Evolutionary conservation across 805 yeast species (phyloP).

Genomic region (Torulaspora gathmanii): DNA sequence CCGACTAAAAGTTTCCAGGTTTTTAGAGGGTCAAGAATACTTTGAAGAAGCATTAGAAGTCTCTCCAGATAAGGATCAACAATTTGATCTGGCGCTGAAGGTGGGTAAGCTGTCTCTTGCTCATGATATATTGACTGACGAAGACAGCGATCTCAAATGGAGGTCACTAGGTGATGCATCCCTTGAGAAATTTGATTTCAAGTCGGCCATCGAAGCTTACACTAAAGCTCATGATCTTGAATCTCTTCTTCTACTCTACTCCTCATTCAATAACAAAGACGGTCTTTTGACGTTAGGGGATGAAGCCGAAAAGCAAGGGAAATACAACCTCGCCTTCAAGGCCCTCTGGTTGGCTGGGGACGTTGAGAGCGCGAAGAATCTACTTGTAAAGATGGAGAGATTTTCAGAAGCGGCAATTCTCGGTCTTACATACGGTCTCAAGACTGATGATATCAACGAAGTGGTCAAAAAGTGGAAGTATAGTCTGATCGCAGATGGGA

Average conservation of each 20-base stretch:
- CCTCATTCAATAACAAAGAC: constrained; percentile 67
- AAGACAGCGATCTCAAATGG: constrained; percentile 71
- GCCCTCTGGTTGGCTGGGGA: constrained; percentile 86
- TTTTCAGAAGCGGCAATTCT: constrained; percentile 81
- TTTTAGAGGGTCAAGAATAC: constrained; percentile 89
- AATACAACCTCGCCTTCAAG: constrained; percentile 85
- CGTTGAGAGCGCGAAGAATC: constrained; percentile 52
- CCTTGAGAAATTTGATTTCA: constrained; percentile 69
- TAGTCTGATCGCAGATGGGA: constrained; percentile 47
- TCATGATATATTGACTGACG: constrained; percentile 53
- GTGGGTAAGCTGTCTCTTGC: constrained; percentile 73
- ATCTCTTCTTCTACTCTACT: constrained; percentile 73
- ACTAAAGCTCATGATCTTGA: constrained; percentile 75
- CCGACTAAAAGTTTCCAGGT: constrained; percentile 76
- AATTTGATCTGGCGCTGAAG: constrained; percentile 80
- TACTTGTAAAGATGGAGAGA: constrained; percentile 65
- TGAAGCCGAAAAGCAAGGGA: constrained; percentile 65
- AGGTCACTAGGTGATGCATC: constrained; percentile 86
- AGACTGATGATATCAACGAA: constrained; percentile 42
- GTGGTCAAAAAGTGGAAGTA: constrained; percentile 66
- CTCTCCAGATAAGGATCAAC: constrained; percentile 84
- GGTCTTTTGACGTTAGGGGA: constrained; percentile 62
- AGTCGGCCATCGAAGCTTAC: constrained; percentile 75
- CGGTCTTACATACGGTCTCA: constrained; percentile 60
- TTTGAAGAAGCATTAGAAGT: constrained; percentile 76